Percentiles rank a stretch among this genome's conserved stretches.
Evolutionary conservation across 2,329 filamentous ascomycete genomes (phyloP).

Genomic region (Chalara sp.): DNA sequence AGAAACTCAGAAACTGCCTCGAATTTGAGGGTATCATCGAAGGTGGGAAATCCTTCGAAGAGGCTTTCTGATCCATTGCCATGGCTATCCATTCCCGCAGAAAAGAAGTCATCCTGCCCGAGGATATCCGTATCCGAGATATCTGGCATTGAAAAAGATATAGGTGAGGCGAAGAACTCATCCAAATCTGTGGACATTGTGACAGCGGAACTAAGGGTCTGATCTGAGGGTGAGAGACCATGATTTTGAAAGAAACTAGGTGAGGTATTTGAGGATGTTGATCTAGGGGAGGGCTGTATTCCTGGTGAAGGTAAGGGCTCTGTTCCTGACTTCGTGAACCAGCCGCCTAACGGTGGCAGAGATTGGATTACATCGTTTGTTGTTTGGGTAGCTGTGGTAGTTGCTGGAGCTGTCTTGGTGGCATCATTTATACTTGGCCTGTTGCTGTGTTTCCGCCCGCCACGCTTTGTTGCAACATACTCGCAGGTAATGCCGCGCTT

Average conservation of each 20-base stretch:
- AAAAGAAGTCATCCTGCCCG: not conserved
- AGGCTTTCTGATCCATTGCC: not conserved
- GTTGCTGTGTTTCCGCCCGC: not conserved
- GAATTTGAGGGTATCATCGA: not conserved
- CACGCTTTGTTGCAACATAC: conserved; percentile 3
- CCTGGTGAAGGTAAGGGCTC: too few relatives aligned
- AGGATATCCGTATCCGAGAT: not conserved
- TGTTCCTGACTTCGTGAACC: not conserved
- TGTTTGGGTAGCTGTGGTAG: not conserved
- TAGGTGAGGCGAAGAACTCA: conserved; percentile 1
- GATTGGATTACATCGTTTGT: not conserved
- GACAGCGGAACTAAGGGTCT: not conserved
- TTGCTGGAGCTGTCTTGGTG: not conserved
- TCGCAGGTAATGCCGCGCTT: conserved; percentile 1
- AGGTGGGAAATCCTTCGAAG: not conserved
- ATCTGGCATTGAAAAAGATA: not conserved
- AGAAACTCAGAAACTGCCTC: not conserved
- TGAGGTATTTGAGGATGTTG: too few relatives aligned
- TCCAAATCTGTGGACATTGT: not conserved
- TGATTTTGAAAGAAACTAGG: too few relatives aligned
- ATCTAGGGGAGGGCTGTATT: too few relatives aligned
- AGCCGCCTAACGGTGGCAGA: not conserved
- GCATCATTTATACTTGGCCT: not conserved
- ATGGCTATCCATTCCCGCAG: not conserved
- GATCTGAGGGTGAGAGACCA: not conserved